Evolutionary conservation across 495 filamentous ascomycete genomes (phyloP).

Genomic region (Penicillium bialowiezense): DNA sequence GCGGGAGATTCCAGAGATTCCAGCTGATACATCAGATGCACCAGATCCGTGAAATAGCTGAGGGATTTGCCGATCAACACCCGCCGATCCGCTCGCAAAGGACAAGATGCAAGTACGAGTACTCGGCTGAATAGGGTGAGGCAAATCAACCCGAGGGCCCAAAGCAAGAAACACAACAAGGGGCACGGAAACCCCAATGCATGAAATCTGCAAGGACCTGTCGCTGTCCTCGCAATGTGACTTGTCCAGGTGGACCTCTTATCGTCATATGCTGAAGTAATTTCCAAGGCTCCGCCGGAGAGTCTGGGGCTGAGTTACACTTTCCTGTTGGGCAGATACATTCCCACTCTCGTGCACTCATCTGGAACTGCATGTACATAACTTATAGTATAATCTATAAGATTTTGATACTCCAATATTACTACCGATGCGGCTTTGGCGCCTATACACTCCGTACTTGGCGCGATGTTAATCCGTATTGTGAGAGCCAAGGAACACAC

Average conservation of each 20-base stretch:
- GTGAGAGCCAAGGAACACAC: neutral
- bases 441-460: too few relatives aligned
- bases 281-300: neutral
- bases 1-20: constrained; percentile 4
- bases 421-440: too few relatives aligned
- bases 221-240: constrained; percentile 33
- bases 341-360: too few relatives aligned
- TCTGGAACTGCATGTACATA: too few relatives aligned
- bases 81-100: neutral
- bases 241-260: constrained; percentile 31
- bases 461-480: neutral
- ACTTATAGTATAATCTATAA: too few relatives aligned
- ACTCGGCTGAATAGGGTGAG: too few relatives aligned
- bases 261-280: constrained; percentile 23
- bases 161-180: constrained; percentile 1
- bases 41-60: neutral
- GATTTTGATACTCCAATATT: too few relatives aligned
- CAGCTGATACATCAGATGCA: constrained; percentile 1
- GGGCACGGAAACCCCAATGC: constrained; percentile 12
- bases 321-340: constrained; percentile 1
- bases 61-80: neutral
- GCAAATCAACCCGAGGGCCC: neutral
- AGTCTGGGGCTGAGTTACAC: neutral
- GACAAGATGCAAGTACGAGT: neutral
- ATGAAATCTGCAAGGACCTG: constrained; percentile 39